Evolutionary conservation across 2,329 filamentous ascomycete species (phyloP).

Genomic region (Exophiala lecanii-corni): DNA sequence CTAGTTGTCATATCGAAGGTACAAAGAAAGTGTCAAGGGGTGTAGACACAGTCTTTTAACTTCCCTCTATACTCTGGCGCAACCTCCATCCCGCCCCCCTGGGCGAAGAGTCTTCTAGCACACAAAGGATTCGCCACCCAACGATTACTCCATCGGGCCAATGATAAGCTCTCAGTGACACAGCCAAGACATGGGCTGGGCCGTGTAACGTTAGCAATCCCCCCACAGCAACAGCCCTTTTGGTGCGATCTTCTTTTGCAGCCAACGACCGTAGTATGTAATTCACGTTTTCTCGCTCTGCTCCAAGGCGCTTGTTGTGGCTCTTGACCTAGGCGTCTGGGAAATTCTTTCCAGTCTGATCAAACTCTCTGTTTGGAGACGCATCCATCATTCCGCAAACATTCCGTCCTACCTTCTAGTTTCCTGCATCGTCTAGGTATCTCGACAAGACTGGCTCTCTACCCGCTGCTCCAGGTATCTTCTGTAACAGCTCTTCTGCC

Average conservation of each 20-base stretch:
- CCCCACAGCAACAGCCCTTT: too few relatives aligned
- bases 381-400: neutral
- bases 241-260: neutral
- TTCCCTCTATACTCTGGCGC: neutral
- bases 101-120: too few relatives aligned
- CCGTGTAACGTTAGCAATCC: too few relatives aligned
- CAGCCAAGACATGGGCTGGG: slow-evolving; percentile 8
- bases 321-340: neutral
- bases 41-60: neutral
- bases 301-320: neutral
- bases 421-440: neutral
- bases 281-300: slow-evolving; percentile 3
- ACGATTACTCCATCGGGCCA: slow-evolving; percentile 6
- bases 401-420: neutral
- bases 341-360: neutral
- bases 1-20: neutral
- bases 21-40: neutral
- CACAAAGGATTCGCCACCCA: too few relatives aligned
- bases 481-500: neutral
- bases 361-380: neutral
- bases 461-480: neutral
- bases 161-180: slow-evolving; percentile 11
- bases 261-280: neutral
- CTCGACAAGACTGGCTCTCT: neutral
- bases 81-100: neutral